Evolutionary conservation across 371 early-diverging fungal genomes (phyloP).

Genomic region (Fennellomyces sp.): DNA sequence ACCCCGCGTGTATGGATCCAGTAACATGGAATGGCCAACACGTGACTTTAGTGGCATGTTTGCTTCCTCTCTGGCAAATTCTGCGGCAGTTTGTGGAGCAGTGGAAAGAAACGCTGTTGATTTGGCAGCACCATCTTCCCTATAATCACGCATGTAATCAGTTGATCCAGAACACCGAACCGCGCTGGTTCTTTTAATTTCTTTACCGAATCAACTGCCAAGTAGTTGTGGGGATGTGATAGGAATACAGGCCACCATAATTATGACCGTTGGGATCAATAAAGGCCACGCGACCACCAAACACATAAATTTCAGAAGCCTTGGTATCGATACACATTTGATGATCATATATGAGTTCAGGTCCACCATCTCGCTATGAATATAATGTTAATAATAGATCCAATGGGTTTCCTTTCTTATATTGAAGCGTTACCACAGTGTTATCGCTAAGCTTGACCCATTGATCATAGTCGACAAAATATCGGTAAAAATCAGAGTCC

Average conservation of each 20-base stretch:
- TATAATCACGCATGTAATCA: background rate
- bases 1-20: slow-evolving; percentile 70
- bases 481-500: slow-evolving; percentile 88
- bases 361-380: slow-evolving; percentile 79
- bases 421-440: slow-evolving; percentile 62
- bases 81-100: background rate
- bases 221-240: slow-evolving; percentile 57
- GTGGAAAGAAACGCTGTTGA: slow-evolving; percentile 7
- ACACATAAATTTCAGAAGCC: slow-evolving; percentile 77
- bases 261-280: slow-evolving; percentile 59
- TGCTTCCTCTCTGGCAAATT: background rate
- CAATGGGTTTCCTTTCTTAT: background rate
- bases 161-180: background rate
- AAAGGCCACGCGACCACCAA: slow-evolving; percentile 85
- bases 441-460: slow-evolving; percentile 81
- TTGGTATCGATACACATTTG: slow-evolving; percentile 91
- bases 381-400: background rate
- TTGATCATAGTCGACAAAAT: slow-evolving; percentile 63
- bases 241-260: slow-evolving; percentile 89
- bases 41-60: slow-evolving; percentile 67
- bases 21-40: slow-evolving; percentile 90
- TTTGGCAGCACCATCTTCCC: slow-evolving; percentile 22
- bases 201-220: slow-evolving; percentile 76
- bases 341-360: slow-evolving; percentile 90
- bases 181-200: no score